Evolutionary conservation across 805 yeast genomes (phyloP), one percentile per base, ranked within the genome.

Genomic region (Starmerella tilneyi): DNA sequence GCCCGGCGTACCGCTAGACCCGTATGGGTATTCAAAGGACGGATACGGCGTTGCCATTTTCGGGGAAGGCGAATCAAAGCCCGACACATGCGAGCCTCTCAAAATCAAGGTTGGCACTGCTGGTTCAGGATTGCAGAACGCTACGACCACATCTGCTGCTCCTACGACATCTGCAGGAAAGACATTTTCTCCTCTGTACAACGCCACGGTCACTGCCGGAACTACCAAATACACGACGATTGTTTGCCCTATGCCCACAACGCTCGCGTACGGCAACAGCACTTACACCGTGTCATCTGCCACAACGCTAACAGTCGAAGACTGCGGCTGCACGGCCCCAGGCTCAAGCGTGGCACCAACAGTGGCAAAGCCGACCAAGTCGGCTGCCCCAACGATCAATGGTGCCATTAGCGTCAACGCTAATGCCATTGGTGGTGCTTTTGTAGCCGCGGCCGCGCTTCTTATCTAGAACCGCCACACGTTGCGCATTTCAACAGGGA

Each of bases 21-120:
- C 54, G 11, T 50, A 50, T 48, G 15, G 31, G 17, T 49, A 43
- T 31, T 24, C 43, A 16, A 15, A 29, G 29, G 41, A 33, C 16
- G 29, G 29, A 11, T 43, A 43, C 42, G 47, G 47, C 17, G 37
- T 46, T 15, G 47, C 35, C n/a, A 34, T 47, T 11, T 29, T 12
- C 19, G 29, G 28, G 19, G 30, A 26, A 20, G 31, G 23, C 12
- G 45, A 29, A n/a, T 4, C 26, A 5, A 26, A 27, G 11, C 48
- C 54, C 4, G 3, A 23, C 2, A 31, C n/a, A 13, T 46, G 53
- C 45, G 21, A 33, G 28, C 16, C 49, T n/a, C 35, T 49, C 42
- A 46, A 45, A 45, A 45, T 49, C 43, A 30, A 21, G 24, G 46
- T 24, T 6, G 13, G 22, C 32, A 19, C 27, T 9, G 27, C 12